Base-by-base conservation (phyloP, 2,329 filamentous ascomycete species). In the Stemphylium beticola region DNA sequence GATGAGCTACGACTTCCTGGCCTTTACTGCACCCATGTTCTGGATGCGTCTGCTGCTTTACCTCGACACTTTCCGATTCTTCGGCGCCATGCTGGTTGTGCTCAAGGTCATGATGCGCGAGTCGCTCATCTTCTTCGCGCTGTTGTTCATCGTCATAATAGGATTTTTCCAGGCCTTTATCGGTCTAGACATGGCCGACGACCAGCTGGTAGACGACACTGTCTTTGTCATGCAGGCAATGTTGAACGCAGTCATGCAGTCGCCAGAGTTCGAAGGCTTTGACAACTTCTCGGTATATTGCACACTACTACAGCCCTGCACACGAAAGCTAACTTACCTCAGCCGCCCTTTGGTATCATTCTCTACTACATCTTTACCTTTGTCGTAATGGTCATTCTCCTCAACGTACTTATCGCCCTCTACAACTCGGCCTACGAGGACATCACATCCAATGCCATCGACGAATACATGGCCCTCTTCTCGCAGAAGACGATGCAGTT, bases 361-460 rank as follows among this genome's bases (percentile, higher is more conserved):
- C 87, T 99, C 9, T 99, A 99, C 80, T 99, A 99, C 79, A 85
- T 96, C 72, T 99, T 97, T 76, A 96, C 93, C 15, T 99, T 99
- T 70, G 88, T 98, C 34, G 90, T 99, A 68, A 97, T 96, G 89
- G 93, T 95, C 60, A 83, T 99, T 52, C 82, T 98, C 22, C 85
- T 99, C 64, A 99, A 99, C 74, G 92, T 99, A 66, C 86, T 99
- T 53, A 98, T 99, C 71, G 95, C 95, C 0, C 85, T 99, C 6
- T 99, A 97, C 81, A 98, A 98, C 78, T 93, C 89, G 41, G 92
- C 95, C 2, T 98, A 99, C 73, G 90, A 96, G 70, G 92, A 96
- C 74, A 96, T 97, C 55, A 96, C 93, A 67, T 88, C 90, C 40
- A 90, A 99, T 70, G 92, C 95, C 4, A 89, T 92, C 62, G 95